Conservation (phyloP, 202 grass and related monocot genomes). For the Carex arenaria region DNA sequence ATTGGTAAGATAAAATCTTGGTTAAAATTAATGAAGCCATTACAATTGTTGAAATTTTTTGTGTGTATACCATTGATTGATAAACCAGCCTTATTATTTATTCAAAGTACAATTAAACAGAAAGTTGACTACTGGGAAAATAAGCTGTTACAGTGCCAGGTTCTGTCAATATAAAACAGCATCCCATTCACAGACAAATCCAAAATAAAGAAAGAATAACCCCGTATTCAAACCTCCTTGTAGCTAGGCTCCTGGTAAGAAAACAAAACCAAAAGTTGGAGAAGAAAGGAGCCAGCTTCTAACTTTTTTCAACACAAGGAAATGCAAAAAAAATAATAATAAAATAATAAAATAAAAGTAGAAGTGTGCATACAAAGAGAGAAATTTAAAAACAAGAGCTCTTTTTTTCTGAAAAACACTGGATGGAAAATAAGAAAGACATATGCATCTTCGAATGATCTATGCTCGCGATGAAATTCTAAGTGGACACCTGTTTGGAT, state of each 20-base stretch:
- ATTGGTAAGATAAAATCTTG: not conserved
- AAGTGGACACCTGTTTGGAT: no score
- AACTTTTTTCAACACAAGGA: not conserved
- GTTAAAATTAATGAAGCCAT: not conserved
- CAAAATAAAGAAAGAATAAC: not conserved
- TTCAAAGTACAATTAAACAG: not conserved
- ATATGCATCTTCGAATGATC: not conserved
- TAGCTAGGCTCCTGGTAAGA: not conserved
- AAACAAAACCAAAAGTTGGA: not conserved
- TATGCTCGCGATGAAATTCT: not conserved
- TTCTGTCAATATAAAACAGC: not conserved
- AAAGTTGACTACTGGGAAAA: not conserved
- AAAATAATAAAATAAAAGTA: no score
- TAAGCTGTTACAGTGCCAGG: not conserved
- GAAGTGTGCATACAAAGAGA: no score
- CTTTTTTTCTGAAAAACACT: not conserved
- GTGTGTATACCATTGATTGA: not conserved
- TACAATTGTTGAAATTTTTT: not conserved
- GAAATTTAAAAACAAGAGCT: not conserved
- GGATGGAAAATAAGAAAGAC: not conserved
- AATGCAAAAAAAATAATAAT: not conserved
- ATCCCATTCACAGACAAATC: not conserved
- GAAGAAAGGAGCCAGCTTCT: not conserved
- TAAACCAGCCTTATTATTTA: not conserved
- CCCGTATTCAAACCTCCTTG: not conserved